Percentiles rank a stretch among this genome's conserved stretches.
phyloP scores from a whole-genome alignment of 495 filamentous ascomycete species.

The Immersiella caudata region DNA sequence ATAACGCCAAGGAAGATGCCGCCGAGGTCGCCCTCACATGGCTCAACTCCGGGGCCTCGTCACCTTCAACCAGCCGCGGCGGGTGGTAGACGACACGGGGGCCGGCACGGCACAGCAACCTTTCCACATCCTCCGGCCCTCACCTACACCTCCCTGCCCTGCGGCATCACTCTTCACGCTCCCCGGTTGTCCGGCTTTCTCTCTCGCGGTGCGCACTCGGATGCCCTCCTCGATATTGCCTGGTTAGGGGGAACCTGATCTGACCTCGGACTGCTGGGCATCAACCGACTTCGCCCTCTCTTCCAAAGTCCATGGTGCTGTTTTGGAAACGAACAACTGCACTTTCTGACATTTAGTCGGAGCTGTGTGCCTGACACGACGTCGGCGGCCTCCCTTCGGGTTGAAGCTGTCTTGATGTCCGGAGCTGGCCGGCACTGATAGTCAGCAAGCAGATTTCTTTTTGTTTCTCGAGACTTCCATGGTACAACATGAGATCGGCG shows the following conservation, averaged over 20 bases:
- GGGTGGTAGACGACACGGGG: constrained; percentile 16
- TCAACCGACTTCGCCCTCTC: neutral
- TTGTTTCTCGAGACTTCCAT: neutral
- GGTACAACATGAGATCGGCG: neutral
- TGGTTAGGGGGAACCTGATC: neutral
- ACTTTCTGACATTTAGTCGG: neutral
- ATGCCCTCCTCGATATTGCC: neutral
- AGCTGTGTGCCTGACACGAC: neutral
- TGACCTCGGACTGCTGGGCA: neutral
- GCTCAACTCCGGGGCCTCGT: constrained; percentile 30
- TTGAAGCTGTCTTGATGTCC: neutral
- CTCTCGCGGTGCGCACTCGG: neutral
- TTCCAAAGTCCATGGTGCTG: neutral
- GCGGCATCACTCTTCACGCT: neutral
- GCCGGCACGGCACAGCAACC: neutral
- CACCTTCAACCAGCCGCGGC: constrained; percentile 20
- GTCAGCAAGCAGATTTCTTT: neutral
- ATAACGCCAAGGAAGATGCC: constrained; percentile 89
- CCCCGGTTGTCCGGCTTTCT: neutral
- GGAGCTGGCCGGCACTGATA: neutral
- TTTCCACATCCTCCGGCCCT: neutral
- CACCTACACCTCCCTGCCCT: neutral
- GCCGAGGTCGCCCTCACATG: constrained; percentile 72
- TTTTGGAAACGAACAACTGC: neutral
- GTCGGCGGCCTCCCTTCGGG: neutral